Percentiles rank a stretch among this genome's conserved stretches.
phyloP scores from a whole-genome alignment of 225 moss, liverwort and hornwort genomes.

The Bryum argenteum region DNA sequence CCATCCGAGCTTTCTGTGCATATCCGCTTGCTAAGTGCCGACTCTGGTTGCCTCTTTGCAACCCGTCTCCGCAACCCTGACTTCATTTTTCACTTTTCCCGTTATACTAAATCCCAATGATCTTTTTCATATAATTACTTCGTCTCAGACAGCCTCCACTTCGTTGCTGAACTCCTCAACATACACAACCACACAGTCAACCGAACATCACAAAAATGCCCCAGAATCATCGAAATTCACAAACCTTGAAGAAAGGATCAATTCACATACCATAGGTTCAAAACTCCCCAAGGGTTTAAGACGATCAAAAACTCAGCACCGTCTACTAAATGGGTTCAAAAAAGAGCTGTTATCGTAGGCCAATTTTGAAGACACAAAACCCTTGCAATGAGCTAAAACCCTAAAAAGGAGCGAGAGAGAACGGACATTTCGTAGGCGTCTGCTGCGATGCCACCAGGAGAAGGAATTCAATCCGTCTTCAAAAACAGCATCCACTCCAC shows the following conservation, averaged over 20 bases:
- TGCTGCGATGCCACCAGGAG: constrained; percentile 32
- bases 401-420: neutral
- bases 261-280: neutral
- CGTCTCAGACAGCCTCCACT: no score
- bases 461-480: constrained; percentile 14
- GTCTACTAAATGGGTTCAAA: no score
- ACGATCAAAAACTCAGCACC: neutral
- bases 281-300: neutral
- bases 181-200: constrained; percentile 1
- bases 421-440: constrained; percentile 31
- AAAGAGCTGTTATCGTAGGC: no score
- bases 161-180: constrained; percentile 7
- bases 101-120: constrained; percentile 8
- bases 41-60: constrained; percentile 20
- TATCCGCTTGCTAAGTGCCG: neutral
- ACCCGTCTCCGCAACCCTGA: constrained; percentile 38
- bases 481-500: constrained; percentile 14
- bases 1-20: constrained; percentile 35
- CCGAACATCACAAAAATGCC: neutral
- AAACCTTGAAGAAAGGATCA: neutral
- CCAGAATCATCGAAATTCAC: neutral
- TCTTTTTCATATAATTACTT: constrained; percentile 1
- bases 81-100: constrained; percentile 21
- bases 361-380: no score
- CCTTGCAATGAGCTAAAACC: constrained; percentile 3